Evolutionary conservation across 441 rosid genomes (phyloP), one percentile per base, ranked within the genome.

Genomic region (Gossypium schwendimanii): DNA sequence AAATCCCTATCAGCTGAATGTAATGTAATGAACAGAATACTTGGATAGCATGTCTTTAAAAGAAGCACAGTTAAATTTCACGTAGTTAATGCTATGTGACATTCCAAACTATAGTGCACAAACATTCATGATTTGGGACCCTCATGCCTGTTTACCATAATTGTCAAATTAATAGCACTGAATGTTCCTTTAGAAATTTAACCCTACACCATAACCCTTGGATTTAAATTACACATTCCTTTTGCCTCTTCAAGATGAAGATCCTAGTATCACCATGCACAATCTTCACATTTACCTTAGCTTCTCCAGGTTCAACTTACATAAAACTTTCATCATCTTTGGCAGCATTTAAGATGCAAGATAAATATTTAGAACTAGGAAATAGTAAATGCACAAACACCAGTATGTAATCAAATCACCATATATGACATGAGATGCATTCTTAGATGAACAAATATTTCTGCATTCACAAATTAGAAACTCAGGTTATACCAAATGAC

Each of bases 331-430:
- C 71, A 15, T 28, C n/a, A 28, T 26, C 47, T 6, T 50, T 50
- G 18, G 45, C 59, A 49, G 71, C 59, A 68, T 9, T 26, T 67
- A 50, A 33, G 45, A 26, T 68, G 59, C 71, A 52, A 9, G 31
- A 68, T 17, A 68, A 50, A 26, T 36, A 10, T 68, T 23, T 68
- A 50, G 60, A n/a, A 50, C 60, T 59, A 68, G 21, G 47, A 50
- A 68, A 17, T 44, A 50, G 21, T 44, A 50, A 68, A 17, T 44
- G 31, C 59, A 50, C 44, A 26, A 50, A 28, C 33, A 12, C 17
- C 11, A 44, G 53, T 9, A 26, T 26, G 58, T 15, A n/a, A 67
- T 49, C 59, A 67, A 23, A 67, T 67, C 28, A 50, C 45, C 15
- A 1, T 68, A 68, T 28, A 28, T 50, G 44, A 50, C 15, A 50